These are phyloP conservation scores for Fomitopsis schrenkii DNA, from an alignment of 1,284 basidiomycete species.

Conservation along the genomic window DNA sequence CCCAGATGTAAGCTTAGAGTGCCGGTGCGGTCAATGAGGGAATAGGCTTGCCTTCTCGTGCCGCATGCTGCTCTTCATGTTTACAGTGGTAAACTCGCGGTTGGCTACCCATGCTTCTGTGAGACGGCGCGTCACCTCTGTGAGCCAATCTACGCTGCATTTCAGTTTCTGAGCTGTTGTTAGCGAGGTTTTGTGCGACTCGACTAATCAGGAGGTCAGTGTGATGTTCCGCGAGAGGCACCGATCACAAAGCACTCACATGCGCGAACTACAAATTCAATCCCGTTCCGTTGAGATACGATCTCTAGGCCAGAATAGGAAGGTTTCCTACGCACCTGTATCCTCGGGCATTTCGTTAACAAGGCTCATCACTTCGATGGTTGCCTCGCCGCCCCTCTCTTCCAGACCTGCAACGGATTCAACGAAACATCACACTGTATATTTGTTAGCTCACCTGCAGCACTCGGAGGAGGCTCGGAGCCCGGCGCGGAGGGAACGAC, in stretches of 20 bases:
- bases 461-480: slow-evolving; percentile 30
- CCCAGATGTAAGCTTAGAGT: slow-evolving; percentile 2
- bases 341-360: slow-evolving; percentile 58
- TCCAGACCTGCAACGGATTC: slow-evolving; percentile 24
- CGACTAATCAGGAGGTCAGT: slow-evolving; percentile 39
- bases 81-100: slow-evolving; percentile 52
- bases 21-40: background rate
- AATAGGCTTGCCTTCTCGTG: slow-evolving; percentile 49
- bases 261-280: slow-evolving; percentile 14
- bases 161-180: slow-evolving; percentile 45
- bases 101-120: slow-evolving; percentile 58
- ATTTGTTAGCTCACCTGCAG: slow-evolving; percentile 31
- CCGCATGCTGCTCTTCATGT: slow-evolving; percentile 54
- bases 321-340: slow-evolving; percentile 48
- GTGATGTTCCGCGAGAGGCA: background rate
- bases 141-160: slow-evolving; percentile 72
- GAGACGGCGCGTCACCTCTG: slow-evolving; percentile 64
- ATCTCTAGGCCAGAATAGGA: background rate
- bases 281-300: background rate
- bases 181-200: slow-evolving; percentile 51
- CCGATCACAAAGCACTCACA: slow-evolving; percentile 11
- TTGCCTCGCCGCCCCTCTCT: slow-evolving; percentile 72
- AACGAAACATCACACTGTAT: background rate
- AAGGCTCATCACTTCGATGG: slow-evolving; percentile 65
- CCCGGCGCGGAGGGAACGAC: slow-evolving; percentile 49